Base-by-base conservation (phyloP, 1,284 basidiomycete species). In the Boletellus sp. region DNA sequence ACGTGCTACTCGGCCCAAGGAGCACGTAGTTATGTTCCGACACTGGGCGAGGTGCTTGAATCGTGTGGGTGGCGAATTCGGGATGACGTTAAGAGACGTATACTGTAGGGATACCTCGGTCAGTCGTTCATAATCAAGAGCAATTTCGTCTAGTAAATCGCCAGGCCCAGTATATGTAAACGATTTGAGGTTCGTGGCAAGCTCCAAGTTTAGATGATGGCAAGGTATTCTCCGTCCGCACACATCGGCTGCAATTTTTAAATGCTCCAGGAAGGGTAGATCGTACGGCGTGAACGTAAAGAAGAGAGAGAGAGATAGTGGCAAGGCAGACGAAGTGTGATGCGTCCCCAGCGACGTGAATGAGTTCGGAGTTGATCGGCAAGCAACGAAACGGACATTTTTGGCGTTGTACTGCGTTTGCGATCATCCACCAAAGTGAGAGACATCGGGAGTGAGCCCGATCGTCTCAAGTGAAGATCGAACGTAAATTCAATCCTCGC, bases 401-500 rank as follows among this genome's bases (percentile, higher is more conserved):
- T 6, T 13, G 30, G 11, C 12, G 24, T 8, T 26, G 24, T 26
- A 10, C 24, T 47, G 21, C 50, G 35, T 5, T 6, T 6, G 22
- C 61, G 59, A 44, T 48, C n/a, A 26, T 65, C 63, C 43, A 36
- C 37, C 18, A 56, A 53, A 15, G 55, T 51, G 19, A 63, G 47
- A 18, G 53, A 55, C 45, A 64, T 41, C 3, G 59, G 56, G 1
- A 65, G 45, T 21, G 19, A 1, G 1, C 51, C 48, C 0, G 63
- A 65, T 18, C 22, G 51, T 36, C 55, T 51, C 49, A 59, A 12
- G 36, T 56, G 30, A 1, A 45, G 5, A 36, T 63, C 54, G 4
- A 56, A 30, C 13, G 37, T 5, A 0, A 11, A 35, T 36, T 36
- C 15, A 11, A 56, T 38, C 13, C 18, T 48, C 5, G 11, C 4